Percentiles rank a stretch among this genome's conserved stretches.
phyloP scores from a whole-genome alignment of 495 filamentous ascomycete species.

The Aspergillus coremiiformis region DNA sequence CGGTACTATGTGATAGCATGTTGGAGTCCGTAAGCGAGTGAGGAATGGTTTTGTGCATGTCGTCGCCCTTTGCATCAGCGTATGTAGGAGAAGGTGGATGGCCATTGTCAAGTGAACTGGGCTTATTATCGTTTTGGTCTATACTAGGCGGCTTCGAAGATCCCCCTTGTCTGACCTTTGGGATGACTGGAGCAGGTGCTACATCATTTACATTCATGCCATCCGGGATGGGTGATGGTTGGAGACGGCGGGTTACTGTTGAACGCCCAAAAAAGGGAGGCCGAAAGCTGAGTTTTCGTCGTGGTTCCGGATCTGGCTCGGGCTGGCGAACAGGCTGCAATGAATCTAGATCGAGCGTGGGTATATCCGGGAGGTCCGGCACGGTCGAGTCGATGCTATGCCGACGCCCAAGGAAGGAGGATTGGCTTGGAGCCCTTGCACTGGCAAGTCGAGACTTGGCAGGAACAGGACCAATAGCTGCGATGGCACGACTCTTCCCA shows the following conservation, averaged over 20 bases:
- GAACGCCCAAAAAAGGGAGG: constrained; percentile 33
- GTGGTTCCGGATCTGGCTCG: constrained; percentile 21
- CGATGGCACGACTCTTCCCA: constrained; percentile 11
- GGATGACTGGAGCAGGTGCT: constrained; percentile 33
- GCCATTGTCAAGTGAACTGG: constrained; percentile 7
- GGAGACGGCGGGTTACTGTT: constrained; percentile 16
- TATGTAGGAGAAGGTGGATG: constrained; percentile 8
- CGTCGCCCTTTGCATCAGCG: constrained; percentile 4
- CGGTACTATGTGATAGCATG: constrained; percentile 15
- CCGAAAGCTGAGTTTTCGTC: constrained; percentile 30
- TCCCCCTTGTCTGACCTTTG: constrained; percentile 17
- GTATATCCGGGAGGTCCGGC: constrained; percentile 23
- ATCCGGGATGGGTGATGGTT: constrained; percentile 24
- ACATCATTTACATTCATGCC: constrained; percentile 23
- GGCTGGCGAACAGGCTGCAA: constrained; percentile 12
- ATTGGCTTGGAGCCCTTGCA: constrained; percentile 18
- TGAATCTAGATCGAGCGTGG: constrained; percentile 27
- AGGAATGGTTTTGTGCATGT: constrained; percentile 11
- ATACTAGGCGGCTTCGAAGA: neutral
- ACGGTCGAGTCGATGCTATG: constrained; percentile 25
- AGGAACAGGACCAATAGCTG: constrained; percentile 6
- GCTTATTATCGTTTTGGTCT: constrained; percentile 15
- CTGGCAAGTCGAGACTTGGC: constrained; percentile 13
- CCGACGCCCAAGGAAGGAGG: constrained; percentile 21
- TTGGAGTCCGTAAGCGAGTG: constrained; percentile 27